Conservation (phyloP, 805 yeast genomes). For the Komagataella phaffii region DNA sequence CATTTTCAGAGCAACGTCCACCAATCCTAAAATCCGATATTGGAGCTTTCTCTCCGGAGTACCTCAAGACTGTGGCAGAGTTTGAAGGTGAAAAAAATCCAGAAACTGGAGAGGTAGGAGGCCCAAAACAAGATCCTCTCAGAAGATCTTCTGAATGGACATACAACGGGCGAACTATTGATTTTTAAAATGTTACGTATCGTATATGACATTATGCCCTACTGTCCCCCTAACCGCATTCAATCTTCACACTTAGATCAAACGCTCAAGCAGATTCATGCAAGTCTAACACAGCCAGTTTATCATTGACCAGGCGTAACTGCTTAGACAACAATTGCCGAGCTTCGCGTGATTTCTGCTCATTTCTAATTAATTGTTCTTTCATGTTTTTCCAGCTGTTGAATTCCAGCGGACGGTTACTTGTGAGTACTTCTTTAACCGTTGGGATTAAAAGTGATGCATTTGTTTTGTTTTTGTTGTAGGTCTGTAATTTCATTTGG, state of each 20-base stretch:
- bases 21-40: constrained; percentile 31
- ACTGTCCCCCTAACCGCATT: neutral
- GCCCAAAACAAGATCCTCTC: constrained; percentile 95
- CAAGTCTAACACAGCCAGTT: neutral
- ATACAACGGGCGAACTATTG: constrained; percentile 93
- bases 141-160: constrained; percentile 81
- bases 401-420: neutral
- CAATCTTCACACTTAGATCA: neutral
- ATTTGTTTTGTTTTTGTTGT: neutral
- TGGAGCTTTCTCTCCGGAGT: constrained; percentile 55
- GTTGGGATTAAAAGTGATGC: neutral
- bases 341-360: neutral
- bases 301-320: neutral
- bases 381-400: neutral
- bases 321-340: neutral
- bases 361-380: neutral
- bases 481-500: constrained; percentile 5
- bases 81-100: constrained; percentile 94
- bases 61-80: constrained; percentile 74
- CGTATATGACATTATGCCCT: neutral
- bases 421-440: neutral
- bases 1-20: neutral
- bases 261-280: neutral
- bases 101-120: constrained; percentile 88
- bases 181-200: constrained; percentile 35